phyloP scores from a whole-genome alignment of 2,329 filamentous ascomycete species.

The Venturia pyrina region DNA sequence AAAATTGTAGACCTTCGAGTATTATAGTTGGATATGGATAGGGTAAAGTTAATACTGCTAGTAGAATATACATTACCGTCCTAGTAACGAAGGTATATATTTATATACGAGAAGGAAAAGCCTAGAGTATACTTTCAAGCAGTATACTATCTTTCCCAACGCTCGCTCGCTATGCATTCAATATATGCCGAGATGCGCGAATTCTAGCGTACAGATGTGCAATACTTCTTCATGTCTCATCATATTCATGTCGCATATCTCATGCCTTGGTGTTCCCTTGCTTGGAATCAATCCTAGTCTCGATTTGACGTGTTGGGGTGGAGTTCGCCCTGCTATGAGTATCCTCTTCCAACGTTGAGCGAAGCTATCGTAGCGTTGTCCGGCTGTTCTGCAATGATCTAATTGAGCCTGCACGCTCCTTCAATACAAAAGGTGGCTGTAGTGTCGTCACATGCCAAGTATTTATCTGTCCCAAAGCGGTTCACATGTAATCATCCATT shows the following conservation, averaged over 20 bases:
- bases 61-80: not conserved
- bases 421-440: not conserved
- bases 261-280: not conserved
- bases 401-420: not conserved
- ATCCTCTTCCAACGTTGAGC: not conserved
- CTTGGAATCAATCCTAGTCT: no score
- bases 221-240: not conserved
- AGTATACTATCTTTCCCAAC: not conserved
- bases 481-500: not conserved
- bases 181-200: not conserved
- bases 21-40: no score
- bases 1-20: no score
- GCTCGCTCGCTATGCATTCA: not conserved
- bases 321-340: not conserved
- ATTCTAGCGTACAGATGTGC: not conserved
- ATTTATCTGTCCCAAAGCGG: not conserved
- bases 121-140: not conserved
- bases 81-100: not conserved
- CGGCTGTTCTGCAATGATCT: not conserved
- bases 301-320: not conserved
- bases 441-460: not conserved
- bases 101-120: not conserved
- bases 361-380: not conserved
- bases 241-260: not conserved
- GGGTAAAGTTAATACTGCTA: not conserved